Evolutionary conservation across 768 basidiomycete species (phyloP).

Genomic region (Brasilioporus rufonigricans): DNA sequence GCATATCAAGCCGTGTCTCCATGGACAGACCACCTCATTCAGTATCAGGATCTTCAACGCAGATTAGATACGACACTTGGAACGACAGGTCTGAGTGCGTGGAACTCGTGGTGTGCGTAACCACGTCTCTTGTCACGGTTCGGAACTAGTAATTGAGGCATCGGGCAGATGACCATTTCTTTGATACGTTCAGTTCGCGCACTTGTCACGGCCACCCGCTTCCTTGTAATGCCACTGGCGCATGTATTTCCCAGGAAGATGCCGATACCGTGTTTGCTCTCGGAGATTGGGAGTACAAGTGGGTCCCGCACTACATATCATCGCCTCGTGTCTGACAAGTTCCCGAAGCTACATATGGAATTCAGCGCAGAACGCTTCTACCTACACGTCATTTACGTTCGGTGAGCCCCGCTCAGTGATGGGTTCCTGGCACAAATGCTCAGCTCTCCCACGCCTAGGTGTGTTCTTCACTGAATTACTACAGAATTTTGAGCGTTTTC

Average conservation of each 20-base stretch:
- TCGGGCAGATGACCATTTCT: constrained; percentile 40
- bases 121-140: neutral
- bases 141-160: neutral
- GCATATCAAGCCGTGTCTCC: constrained; percentile 43
- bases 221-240: constrained; percentile 42
- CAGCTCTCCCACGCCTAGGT: constrained; percentile 25
- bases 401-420: constrained; percentile 26
- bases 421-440: neutral
- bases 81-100: constrained; percentile 38
- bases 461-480: constrained; percentile 46
- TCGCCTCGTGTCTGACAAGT: neutral
- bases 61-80: constrained; percentile 40
- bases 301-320: constrained; percentile 7
- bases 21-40: constrained; percentile 44
- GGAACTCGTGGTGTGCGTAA: constrained; percentile 48
- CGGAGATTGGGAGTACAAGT: constrained; percentile 63
- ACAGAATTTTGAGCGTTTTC: constrained; percentile 38
- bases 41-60: constrained; percentile 36
- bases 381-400: constrained; percentile 44
- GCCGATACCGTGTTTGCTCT: constrained; percentile 53
- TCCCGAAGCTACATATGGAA: constrained; percentile 48
- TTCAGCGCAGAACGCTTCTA: constrained; percentile 41
- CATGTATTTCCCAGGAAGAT: constrained; percentile 42
- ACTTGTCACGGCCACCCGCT: constrained; percentile 41
- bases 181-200: constrained; percentile 50